Conservation (phyloP, 2,329 filamentous ascomycete genomes). For the Trichoderma simmonsii region DNA sequence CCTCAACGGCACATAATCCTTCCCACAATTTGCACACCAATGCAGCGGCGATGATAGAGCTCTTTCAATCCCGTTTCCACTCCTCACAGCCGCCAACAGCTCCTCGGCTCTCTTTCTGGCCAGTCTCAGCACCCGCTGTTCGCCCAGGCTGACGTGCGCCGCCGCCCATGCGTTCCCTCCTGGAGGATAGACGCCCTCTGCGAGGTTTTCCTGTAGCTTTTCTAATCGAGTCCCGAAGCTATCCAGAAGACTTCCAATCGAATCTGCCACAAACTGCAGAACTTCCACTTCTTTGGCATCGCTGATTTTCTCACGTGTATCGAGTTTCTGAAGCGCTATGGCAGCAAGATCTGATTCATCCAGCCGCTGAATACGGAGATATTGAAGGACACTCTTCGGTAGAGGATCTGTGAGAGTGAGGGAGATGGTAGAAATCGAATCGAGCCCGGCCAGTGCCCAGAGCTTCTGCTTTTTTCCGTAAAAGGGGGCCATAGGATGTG, state of each 20-base stretch:
- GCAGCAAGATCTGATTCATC: conserved; percentile 29
- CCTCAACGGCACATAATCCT: conserved; percentile 16
- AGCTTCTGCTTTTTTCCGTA: conserved; percentile 36
- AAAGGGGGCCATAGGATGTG: conserved; percentile 32
- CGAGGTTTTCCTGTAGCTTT: conserved; percentile 32
- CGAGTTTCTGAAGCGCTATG: conserved; percentile 26
- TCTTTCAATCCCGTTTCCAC: neutral
- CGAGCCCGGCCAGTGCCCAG: conserved; percentile 29
- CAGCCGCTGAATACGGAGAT: conserved; percentile 35
- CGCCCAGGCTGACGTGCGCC: conserved; percentile 29
- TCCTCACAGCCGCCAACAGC: conserved; percentile 24
- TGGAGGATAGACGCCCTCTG: conserved; percentile 29
- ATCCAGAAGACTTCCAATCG: conserved; percentile 30
- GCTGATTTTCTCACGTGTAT: conserved; percentile 29
- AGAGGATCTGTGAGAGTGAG: conserved; percentile 32
- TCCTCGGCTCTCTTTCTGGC: conserved; percentile 32
- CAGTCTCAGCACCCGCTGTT: conserved; percentile 34
- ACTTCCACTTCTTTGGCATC: conserved; percentile 33
- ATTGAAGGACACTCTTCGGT: conserved; percentile 33
- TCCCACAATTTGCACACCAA: conserved; percentile 19
- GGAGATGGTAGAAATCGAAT: neutral
- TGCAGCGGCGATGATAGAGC: neutral
- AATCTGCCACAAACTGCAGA: conserved; percentile 33
- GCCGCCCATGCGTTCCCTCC: conserved; percentile 36
- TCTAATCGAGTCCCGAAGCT: conserved; percentile 31